Percentiles rank a stretch among this genome's conserved stretches.
Conservation (phyloP, 2,329 filamentous ascomycete genomes). For the Sporothrix inflata region DNA sequence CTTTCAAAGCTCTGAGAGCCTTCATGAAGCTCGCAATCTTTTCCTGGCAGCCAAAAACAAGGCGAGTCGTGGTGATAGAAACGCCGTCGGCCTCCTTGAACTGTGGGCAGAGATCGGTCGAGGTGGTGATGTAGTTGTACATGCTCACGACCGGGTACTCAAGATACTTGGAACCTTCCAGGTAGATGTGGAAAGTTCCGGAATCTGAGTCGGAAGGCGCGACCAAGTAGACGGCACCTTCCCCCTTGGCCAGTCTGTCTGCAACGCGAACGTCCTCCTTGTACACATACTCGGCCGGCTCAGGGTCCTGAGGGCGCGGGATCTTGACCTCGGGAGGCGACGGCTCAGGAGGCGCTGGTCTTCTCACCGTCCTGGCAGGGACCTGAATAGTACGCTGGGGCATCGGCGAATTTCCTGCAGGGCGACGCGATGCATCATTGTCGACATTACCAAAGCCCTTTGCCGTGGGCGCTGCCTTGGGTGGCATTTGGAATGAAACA, state of each 20-base stretch:
- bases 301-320: neutral
- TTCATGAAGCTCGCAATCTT: conserved; percentile 31
- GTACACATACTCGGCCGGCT: conserved; percentile 22
- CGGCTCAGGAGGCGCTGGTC: neutral
- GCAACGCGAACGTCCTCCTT: conserved; percentile 28
- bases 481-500: neutral
- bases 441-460: neutral
- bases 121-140: conserved; percentile 33
- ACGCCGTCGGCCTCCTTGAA: conserved; percentile 32
- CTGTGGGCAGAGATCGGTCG: conserved; percentile 29
- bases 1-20: conserved; percentile 17
- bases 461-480: neutral
- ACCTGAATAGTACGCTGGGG: neutral
- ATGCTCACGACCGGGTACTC: conserved; percentile 32
- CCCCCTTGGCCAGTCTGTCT: conserved; percentile 29
- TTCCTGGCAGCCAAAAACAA: conserved; percentile 27
- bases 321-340: neutral
- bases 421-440: neutral
- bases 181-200: conserved; percentile 28
- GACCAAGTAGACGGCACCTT: conserved; percentile 28
- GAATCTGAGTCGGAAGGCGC: conserved; percentile 8
- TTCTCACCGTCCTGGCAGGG: neutral
- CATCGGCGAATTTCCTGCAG: neutral
- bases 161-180: conserved; percentile 31
- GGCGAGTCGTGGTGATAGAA: conserved; percentile 30